Conservation (phyloP, 1,284 basidiomycete genomes). For the Anthracocystis walkeri region DNA sequence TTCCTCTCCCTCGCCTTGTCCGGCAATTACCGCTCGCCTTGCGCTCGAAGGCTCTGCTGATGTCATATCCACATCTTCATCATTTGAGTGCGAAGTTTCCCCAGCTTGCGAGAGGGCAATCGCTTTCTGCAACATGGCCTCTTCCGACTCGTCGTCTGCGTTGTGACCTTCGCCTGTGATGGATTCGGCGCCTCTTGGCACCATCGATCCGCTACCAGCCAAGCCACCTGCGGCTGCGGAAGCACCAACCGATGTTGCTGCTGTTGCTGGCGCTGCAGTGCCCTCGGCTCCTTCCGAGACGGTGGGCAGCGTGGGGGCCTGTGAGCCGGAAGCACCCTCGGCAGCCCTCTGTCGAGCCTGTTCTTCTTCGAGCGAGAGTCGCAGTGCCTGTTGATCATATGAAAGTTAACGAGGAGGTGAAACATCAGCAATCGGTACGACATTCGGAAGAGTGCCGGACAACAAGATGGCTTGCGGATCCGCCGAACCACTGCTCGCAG, state of each 20-base stretch:
- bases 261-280: conserved; percentile 15
- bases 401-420: not conserved
- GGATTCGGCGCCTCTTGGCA: conserved; percentile 59
- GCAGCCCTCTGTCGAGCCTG: conserved; percentile 78
- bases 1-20: conserved; percentile 57
- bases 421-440: conserved; percentile 25
- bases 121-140: conserved; percentile 63
- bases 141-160: conserved; percentile 59
- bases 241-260: conserved; percentile 12
- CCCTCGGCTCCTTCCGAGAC: conserved; percentile 47
- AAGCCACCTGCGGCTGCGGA: conserved; percentile 34
- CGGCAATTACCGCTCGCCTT: conserved; percentile 52
- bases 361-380: conserved; percentile 98
- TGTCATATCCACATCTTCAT: conserved; percentile 62
- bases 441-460: conserved; percentile 2
- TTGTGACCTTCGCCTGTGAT: conserved; percentile 58
- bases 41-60: conserved; percentile 38
- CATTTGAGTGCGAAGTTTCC: conserved; percentile 27
- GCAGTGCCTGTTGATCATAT: conserved; percentile 78
- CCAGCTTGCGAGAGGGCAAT: conserved; percentile 57
- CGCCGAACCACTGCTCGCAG: too few species aligned
- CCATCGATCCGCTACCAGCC: conserved; percentile 60
- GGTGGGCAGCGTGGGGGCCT: conserved; percentile 46
- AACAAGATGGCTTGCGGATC: not conserved
- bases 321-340: conserved; percentile 46